Evolutionary conservation across 2,329 filamentous ascomycete genomes (phyloP), one percentile per base, ranked within the genome.

Genomic region (Delphinella strobiligena): DNA sequence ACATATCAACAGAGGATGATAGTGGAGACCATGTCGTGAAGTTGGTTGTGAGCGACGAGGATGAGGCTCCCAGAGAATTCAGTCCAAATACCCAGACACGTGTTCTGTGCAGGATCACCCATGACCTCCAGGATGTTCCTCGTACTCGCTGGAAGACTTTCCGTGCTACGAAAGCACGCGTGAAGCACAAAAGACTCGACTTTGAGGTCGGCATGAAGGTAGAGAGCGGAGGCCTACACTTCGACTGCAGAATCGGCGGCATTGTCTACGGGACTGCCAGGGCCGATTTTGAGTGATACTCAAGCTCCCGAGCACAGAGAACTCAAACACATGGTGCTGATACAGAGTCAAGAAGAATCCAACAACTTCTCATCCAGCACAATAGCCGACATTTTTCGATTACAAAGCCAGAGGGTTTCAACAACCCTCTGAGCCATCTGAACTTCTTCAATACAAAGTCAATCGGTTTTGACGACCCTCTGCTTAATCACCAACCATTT

Each of bases 121-220:
- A 82, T n/a, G 81, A 88, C 51, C 64, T 88, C 11, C 78, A 77
- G 36, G 80, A 79, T 0, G 81, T 88, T 17, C 83, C 83, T 1
- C 72, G 78, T 46, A 77, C 69, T 42, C 56, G 86, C 12, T 88
- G 87, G 53, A 86, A 80, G 2, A 27, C 22, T 7, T 63, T 80
- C 11, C 60, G 87, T 47, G 85, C 81, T 11, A 88, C 82, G 10
- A 86, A 82, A 2, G 70, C 80, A 38, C 82, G 82, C 1, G 76
- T 86, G 4, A 81, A 85, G 58, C 88, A 88, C 60, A 80, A 85
- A 50, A 87, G 86, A 47, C 63, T 89, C 19, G 81, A 88, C 54
- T 88, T 88, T 45, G 84, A 81, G 9, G 71, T 88, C 3, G 82
- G 87, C 62, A 86, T 89, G 81, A 78, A 80, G 49, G 82, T 88